phyloP scores from a whole-genome alignment of 2,329 filamentous ascomycete genomes.

The Cercospora sp. region DNA sequence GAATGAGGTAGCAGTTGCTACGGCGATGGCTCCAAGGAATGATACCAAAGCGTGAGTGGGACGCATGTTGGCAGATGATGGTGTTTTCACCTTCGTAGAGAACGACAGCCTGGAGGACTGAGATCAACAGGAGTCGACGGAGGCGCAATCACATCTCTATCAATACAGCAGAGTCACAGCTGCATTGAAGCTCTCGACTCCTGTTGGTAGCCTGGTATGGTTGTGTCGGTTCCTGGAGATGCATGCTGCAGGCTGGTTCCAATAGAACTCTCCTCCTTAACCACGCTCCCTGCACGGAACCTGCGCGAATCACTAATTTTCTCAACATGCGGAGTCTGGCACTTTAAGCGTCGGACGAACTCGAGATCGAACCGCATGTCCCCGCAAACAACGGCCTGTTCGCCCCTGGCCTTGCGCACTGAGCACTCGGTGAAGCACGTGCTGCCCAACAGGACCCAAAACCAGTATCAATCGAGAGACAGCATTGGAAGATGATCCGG shows the following conservation, averaged over 20 bases:
- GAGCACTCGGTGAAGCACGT: not conserved
- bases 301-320: not conserved
- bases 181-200: not conserved
- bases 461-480: too few relatives aligned
- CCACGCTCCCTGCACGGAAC: not conserved
- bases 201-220: not conserved
- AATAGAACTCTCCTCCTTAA: constrained; percentile 1
- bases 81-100: not conserved
- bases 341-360: not conserved
- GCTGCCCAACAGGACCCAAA: not conserved
- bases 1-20: not conserved
- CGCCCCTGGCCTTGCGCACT: not conserved
- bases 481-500: too few relatives aligned
- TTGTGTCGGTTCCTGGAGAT: not conserved
- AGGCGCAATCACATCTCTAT: not conserved
- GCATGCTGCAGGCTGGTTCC: not conserved
- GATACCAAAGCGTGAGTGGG: not conserved
- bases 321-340: not conserved
- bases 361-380: not conserved
- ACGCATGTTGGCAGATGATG: not conserved
- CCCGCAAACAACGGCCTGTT: not conserved
- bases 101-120: not conserved
- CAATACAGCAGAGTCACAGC: not conserved
- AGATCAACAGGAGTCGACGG: not conserved
- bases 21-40: not conserved